Percentiles rank a stretch among this genome's conserved stretches.
Conservation (phyloP, 2,329 filamentous ascomycete species). For the Trichoderma pleuroti region DNA sequence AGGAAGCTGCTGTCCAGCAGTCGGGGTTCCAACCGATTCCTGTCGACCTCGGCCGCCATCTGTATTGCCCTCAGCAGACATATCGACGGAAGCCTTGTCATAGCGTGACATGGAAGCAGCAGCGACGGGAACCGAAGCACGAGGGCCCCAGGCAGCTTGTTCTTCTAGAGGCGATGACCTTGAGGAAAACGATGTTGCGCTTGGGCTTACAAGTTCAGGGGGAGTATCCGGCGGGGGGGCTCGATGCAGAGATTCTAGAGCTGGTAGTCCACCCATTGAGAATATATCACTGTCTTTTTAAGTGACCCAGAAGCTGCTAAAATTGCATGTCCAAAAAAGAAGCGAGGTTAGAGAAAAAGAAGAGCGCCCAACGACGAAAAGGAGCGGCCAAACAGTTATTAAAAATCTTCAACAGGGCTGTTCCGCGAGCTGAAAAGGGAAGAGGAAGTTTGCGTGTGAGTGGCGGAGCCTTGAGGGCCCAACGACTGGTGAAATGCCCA, state of each 20-base stretch:
- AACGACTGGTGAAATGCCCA: background rate
- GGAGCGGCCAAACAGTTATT: background rate
- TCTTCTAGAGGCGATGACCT: conserved; percentile 43
- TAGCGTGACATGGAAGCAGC: conserved; percentile 53
- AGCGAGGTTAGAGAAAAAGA: background rate
- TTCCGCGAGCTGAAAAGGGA: background rate
- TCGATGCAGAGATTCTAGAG: conserved; percentile 48
- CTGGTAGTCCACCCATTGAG: conserved; percentile 56
- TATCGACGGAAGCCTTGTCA: conserved; percentile 47
- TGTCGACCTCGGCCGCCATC: conserved; percentile 38
- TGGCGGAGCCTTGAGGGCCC: background rate
- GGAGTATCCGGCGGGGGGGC: conserved; percentile 52
- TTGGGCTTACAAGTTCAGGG: conserved; percentile 52
- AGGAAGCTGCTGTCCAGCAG: conserved; percentile 48
- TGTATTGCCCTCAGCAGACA: conserved; percentile 39
- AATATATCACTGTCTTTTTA: conserved; percentile 13
- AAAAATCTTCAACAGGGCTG: background rate
- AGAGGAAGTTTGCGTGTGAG: background rate
- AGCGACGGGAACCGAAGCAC: conserved; percentile 44
- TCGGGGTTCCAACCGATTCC: conserved; percentile 31
- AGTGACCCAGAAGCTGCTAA: background rate
- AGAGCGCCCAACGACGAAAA: background rate
- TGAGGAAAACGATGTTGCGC: conserved; percentile 46
- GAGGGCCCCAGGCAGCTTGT: conserved; percentile 42
- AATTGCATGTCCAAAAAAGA: conserved; percentile 18